Percentiles rank a stretch among this genome's conserved stretches.
These are phyloP conservation scores for Zizania palustris DNA, from an alignment of 202 grass and related monocot genomes.

Conservation along the genomic window DNA sequence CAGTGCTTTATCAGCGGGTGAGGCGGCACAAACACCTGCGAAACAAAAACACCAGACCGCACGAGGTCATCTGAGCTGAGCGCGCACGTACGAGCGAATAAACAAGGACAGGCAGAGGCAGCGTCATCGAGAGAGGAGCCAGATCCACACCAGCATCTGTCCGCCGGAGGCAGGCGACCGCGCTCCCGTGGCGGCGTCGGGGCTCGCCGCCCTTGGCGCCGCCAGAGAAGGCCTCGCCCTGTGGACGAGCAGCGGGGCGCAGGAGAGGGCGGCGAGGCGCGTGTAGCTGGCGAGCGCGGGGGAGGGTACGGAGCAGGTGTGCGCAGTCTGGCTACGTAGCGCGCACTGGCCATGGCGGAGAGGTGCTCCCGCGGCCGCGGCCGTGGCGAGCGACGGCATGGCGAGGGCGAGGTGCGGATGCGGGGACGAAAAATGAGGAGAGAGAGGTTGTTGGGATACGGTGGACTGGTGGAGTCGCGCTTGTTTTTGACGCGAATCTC, in stretches of 20 bases:
- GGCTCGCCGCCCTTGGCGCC: slow-evolving; percentile 47
- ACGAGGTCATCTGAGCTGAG: slow-evolving; percentile 7
- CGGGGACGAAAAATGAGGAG: slow-evolving; percentile 48
- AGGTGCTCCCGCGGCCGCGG: slow-evolving; percentile 34
- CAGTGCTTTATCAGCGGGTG: slow-evolving; percentile 97
- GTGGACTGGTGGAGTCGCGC: slow-evolving; percentile 37
- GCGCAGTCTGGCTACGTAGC: slow-evolving; percentile 17
- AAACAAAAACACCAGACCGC: slow-evolving; percentile 23
- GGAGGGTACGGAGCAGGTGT: slow-evolving; percentile 10
- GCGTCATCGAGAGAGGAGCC: neutral
- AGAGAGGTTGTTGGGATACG: slow-evolving; percentile 30
- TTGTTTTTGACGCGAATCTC: slow-evolving; percentile 2
- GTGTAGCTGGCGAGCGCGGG: slow-evolving; percentile 35
- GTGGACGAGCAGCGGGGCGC: slow-evolving; percentile 4
- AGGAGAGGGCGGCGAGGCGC: slow-evolving; percentile 21
- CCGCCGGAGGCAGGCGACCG: slow-evolving; percentile 49
- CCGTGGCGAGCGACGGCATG: slow-evolving; percentile 51
- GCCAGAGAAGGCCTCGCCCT: slow-evolving; percentile 28
- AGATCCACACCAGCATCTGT: slow-evolving; percentile 85
- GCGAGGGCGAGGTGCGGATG: slow-evolving; percentile 30
- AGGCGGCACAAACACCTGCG: slow-evolving; percentile 92
- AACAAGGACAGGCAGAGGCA: slow-evolving; percentile 22
- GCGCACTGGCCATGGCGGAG: slow-evolving; percentile 18
- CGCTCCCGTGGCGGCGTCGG: slow-evolving; percentile 43
- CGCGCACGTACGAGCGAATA: slow-evolving; percentile 22